Evolutionary conservation across 2,329 filamentous ascomycete species (phyloP).

Genomic region (Penicillium decumbens): DNA sequence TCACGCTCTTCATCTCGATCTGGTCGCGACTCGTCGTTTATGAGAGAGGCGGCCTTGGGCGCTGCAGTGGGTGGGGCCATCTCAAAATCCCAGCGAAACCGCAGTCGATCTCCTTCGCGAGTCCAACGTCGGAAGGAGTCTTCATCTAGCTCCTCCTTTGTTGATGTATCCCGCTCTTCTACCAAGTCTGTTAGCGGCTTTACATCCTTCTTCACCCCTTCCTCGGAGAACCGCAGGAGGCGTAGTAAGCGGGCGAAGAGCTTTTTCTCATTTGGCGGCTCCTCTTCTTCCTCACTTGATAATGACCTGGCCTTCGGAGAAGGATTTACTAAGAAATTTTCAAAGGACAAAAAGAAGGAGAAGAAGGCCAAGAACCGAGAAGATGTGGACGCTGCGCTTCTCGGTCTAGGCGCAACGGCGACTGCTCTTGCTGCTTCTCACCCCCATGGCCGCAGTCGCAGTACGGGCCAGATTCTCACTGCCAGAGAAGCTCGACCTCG

Average conservation of each 20-base stretch:
- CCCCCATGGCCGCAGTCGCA: conserved; percentile 31
- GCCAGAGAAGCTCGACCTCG: conserved; percentile 28
- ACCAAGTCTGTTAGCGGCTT: conserved; percentile 53
- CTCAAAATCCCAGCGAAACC: conserved; percentile 25
- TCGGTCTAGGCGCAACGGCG: conserved; percentile 47
- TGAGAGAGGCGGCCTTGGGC: conserved; percentile 36
- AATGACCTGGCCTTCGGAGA: conserved; percentile 64
- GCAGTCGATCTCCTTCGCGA: conserved; percentile 37
- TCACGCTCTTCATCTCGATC: conserved; percentile 40
- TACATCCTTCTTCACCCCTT: conserved; percentile 59
- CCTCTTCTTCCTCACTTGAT: conserved; percentile 64
- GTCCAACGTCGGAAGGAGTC: conserved; percentile 36
- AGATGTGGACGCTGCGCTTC: conserved; percentile 45
- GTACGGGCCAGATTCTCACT: conserved; percentile 33
- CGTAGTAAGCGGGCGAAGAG: conserved; percentile 45
- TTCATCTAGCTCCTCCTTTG: conserved; percentile 55
- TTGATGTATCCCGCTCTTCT: conserved; percentile 61
- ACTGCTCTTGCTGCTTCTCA: conserved; percentile 44
- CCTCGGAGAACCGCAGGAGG: conserved; percentile 50
- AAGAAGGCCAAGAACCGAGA: conserved; percentile 26
- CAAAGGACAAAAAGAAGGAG: conserved; percentile 31
- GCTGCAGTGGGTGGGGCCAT: conserved; percentile 34
- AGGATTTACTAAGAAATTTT: conserved; percentile 45
- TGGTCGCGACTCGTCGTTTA: conserved; percentile 23
- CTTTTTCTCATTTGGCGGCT: conserved; percentile 58